Evolutionary conservation across 2,329 filamentous ascomycete species (phyloP), one percentile per base, ranked within the genome.

Genomic region (Didymella lethalis): DNA sequence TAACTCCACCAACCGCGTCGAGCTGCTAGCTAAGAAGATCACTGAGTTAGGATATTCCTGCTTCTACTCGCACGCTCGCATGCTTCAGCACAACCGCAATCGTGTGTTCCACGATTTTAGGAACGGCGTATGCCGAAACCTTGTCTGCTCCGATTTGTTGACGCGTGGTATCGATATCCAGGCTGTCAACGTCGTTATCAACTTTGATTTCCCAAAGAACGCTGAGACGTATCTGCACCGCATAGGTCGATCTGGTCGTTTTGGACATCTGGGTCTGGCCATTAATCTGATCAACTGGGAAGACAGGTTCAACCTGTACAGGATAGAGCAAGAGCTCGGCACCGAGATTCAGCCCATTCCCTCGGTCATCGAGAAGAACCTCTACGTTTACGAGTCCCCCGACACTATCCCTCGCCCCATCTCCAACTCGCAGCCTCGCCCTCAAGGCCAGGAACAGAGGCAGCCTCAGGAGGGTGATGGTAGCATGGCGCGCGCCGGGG

Each of bases 281-380:
- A 99, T 99, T 76, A 99, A 99, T 80, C 83, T 99, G 77, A 99
- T 99, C 84, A 98, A 96, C 79, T 99, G 95, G 95, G 95, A 99
- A 57, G 95, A 99, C 77, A 89, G 95, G 28, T 98, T 97, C 85
- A 99, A 98, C 78, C 85, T 99, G 20, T 99, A 99, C 84, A 96
- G 96, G 77, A 99, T 99, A 69, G 95, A 99, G 79, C 91, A 96
- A 70, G 95, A 99, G 73, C 84, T 99, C 40, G 95, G 95, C 51
- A 99, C 95, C 7, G 95, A 99, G 80, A 99, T 99, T 62, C 91
- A 95, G 75, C 89, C 95, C n/a, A 99, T 99, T 71, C 95, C 95
- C 18, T 85, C 88, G 51, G 90, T 88, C 67, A 99, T 99, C 66
- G 95, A 99, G 83, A 98, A 97, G 86, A 96, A 91, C 64, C 88